Base-by-base conservation (phyloP, 2,329 filamentous ascomycete genomes). In the Aureobasidium musti region DNA sequence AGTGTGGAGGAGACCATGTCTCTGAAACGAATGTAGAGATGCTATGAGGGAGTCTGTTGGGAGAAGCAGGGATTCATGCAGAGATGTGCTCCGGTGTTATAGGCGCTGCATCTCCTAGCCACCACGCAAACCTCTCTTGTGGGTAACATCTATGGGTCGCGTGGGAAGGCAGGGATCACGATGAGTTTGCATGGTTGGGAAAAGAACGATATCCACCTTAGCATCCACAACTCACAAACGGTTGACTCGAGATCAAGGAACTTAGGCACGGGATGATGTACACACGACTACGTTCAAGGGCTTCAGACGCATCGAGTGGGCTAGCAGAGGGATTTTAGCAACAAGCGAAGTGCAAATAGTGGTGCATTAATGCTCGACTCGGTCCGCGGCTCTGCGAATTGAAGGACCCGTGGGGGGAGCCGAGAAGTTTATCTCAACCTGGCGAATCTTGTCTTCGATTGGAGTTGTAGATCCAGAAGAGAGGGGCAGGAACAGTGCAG, bases 311-410 rank as follows among this genome's bases (percentile, higher is more conserved):
- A 60, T 28, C 14, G 28, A 47, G 28, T n/a, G 28, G 59, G 59
- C 59, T 63, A 39, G 45, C 13, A 43, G 45, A 35, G 21, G 21
- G 5, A 3, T 33, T 23, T 47, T 19, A 23, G 5, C 30, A 30
- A 13, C 39, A n/a, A 13, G 13, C 1, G 19, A 47, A 33, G 10
- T 23, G 41, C 56, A 47, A 35, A n/a, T 47, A n/a, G 19, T 35
- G 56, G 41, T 60, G 10, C 17, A 21, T 19, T 6, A 45, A 47
- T 33, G 6, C 5, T 8, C n/a, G n/a, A 23, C 17, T 19, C 10
- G 56, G 28, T 10, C 41, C 41, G 60, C 60, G 60, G 47, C 60
- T 53, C 60, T 63, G 60, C 47, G 21, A 63, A n/a, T 47, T 21
- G 21, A 39, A n/a, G 13, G 13, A 50, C 11, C 59, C 59, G 59